A percentile compares a stretch with the other conserved stretches of the same genome.
Conservation (phyloP, 2,329 filamentous ascomycete genomes). For the Calonectria pseudoreteaudii region DNA sequence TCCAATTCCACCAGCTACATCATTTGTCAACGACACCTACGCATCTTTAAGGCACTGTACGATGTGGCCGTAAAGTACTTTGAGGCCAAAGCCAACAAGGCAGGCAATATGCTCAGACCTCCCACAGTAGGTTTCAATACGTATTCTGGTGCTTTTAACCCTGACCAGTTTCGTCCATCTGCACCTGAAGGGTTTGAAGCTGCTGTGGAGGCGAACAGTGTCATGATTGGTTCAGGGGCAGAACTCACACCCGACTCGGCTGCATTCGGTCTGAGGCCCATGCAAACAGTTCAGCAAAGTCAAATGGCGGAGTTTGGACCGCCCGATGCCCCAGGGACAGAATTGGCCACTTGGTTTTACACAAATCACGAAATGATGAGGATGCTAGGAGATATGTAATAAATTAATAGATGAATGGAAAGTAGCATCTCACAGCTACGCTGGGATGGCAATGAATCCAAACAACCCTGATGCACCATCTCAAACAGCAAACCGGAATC, state of each 20-base stretch:
- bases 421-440: not conserved
- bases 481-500: conserved; percentile 44
- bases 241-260: not conserved
- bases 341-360: conserved; percentile 22
- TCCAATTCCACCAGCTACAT: conserved; percentile 13
- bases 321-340: not conserved
- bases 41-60: conserved; percentile 38
- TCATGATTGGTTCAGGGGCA: not conserved
- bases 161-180: not conserved
- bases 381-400: conserved; percentile 18
- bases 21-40: conserved; percentile 28
- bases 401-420: not conserved
- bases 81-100: conserved; percentile 28
- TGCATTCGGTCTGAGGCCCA: not conserved
- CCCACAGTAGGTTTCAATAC: not conserved
- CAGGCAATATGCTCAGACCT: not conserved
- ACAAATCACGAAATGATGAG: conserved; percentile 21
- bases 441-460: not conserved
- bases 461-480: not conserved
- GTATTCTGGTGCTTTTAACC: not conserved
- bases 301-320: not conserved
- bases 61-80: conserved; percentile 39
- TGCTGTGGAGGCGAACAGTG: not conserved
- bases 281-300: not conserved
- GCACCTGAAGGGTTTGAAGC: not conserved